Conservation (phyloP, 2,329 filamentous ascomycete genomes). For the Fusarium buxicola region DNA sequence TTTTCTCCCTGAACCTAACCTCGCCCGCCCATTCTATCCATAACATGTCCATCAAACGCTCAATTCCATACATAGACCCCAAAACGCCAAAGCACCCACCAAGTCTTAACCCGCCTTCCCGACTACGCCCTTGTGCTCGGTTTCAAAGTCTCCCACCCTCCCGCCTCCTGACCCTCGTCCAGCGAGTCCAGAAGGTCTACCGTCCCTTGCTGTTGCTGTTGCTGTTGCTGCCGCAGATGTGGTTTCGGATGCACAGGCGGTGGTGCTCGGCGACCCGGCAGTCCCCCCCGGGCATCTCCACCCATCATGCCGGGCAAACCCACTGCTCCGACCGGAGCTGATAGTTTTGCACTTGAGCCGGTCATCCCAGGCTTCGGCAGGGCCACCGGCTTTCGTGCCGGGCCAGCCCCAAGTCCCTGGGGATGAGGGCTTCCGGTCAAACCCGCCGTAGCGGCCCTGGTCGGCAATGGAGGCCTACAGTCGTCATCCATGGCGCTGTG, state of each 20-base stretch:
- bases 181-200: conserved; percentile 61
- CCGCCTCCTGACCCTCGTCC: conserved; percentile 61
- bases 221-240: conserved; percentile 42
- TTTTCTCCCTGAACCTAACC: too few relatives aligned
- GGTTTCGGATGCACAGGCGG: conserved; percentile 35
- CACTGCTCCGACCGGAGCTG: conserved; percentile 28
- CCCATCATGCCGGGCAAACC: conserved; percentile 37
- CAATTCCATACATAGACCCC: conserved; percentile 6
- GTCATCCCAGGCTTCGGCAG: conserved; percentile 40
- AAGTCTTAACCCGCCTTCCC: background rate
- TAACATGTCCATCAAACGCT: conserved; percentile 7
- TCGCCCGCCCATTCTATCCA: too few relatives aligned
- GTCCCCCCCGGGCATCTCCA: conserved; percentile 29
- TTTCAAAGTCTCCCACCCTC: conserved; percentile 67
- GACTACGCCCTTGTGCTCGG: conserved; percentile 51
- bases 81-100: conserved; percentile 25
- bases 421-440: conserved; percentile 16
- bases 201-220: conserved; percentile 47
- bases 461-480: conserved; percentile 43
- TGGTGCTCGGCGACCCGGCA: conserved; percentile 35
- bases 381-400: conserved; percentile 44
- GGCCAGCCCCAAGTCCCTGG: conserved; percentile 24
- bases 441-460: conserved; percentile 37
- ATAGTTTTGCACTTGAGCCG: conserved; percentile 36
- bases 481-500: conserved; percentile 40